Conservation (phyloP, 1,284 basidiomycete species). For the Cryptococcus sp. region DNA sequence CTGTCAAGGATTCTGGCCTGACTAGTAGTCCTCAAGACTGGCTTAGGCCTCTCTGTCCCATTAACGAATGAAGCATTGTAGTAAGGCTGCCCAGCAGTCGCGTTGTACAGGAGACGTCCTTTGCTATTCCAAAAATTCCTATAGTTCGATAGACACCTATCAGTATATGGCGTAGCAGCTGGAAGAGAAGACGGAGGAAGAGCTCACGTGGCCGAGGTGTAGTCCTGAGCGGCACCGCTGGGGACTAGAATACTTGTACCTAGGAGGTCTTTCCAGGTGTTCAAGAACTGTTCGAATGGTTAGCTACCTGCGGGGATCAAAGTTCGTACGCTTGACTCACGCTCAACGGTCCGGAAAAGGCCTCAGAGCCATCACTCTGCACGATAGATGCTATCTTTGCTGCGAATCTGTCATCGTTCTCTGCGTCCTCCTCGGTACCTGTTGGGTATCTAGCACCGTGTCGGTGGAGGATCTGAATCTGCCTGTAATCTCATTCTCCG, state of each 20-base stretch:
- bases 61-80: slow-evolving; percentile 11
- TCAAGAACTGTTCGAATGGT: slow-evolving; percentile 3
- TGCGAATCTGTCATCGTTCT: slow-evolving; percentile 10
- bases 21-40: slow-evolving; percentile 7
- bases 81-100: slow-evolving; percentile 12
- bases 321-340: slow-evolving; percentile 2
- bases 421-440: slow-evolving; percentile 9
- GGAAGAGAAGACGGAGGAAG: not conserved
- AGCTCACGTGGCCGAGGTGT: slow-evolving; percentile 10
- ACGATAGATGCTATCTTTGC: slow-evolving; percentile 3
- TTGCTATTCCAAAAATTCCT: slow-evolving; percentile 7
- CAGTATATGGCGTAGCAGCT: not conserved
- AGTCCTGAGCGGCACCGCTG: slow-evolving; percentile 12
- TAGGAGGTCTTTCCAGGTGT: slow-evolving; percentile 9
- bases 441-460: slow-evolving; percentile 12
- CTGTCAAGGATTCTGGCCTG: slow-evolving; percentile 13
- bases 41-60: slow-evolving; percentile 7
- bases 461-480: slow-evolving; percentile 10
- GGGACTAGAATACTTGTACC: slow-evolving; percentile 9
- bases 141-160: not conserved
- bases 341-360: not conserved
- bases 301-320: not conserved
- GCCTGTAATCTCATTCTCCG: not conserved
- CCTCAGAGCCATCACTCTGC: not conserved
- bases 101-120: slow-evolving; percentile 18